Evolutionary conservation across 129 eudicot genomes (phyloP).

Genomic region (Centrapalus pauciflorus): DNA sequence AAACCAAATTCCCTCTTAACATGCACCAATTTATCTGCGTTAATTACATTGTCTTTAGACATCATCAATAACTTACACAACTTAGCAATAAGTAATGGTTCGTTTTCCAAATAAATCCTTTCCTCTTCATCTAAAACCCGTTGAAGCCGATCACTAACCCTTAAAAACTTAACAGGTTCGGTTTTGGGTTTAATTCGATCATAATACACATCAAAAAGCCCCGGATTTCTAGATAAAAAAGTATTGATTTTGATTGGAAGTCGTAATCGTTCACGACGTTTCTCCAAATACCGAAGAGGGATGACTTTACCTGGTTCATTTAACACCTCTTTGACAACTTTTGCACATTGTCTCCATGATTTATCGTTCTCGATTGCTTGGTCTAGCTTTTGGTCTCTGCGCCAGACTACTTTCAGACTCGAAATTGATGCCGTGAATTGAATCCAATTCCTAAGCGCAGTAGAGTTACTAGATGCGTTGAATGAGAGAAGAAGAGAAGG

Average conservation of each 20-base stretch:
- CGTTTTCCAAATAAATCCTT: constrained; percentile 50
- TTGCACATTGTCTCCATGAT: constrained; percentile 46
- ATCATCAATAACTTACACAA: constrained; percentile 79
- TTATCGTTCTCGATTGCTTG: constrained; percentile 66
- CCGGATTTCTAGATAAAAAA: constrained; percentile 51
- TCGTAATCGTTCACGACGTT: constrained; percentile 56
- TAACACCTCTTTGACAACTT: constrained; percentile 75
- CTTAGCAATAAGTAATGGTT: constrained; percentile 48
- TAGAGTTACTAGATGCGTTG: neutral
- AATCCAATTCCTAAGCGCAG: constrained; percentile 6
- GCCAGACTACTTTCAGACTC: constrained; percentile 74
- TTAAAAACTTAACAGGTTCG: constrained; percentile 45
- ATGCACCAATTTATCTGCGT: constrained; percentile 55
- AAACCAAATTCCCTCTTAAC: constrained; percentile 84
- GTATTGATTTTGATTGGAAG: constrained; percentile 38
- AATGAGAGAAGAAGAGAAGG: constrained; percentile 23
- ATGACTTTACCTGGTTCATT: constrained; percentile 71
- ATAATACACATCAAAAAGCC: constrained; percentile 52
- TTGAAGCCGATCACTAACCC: constrained; percentile 37
- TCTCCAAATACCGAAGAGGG: constrained; percentile 57
- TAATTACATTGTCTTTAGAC: constrained; percentile 60
- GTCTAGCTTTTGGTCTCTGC: constrained; percentile 65
- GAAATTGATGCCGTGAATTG: constrained; percentile 54
- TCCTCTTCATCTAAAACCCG: constrained; percentile 46
- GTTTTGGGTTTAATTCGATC: constrained; percentile 70